Base-by-base conservation (phyloP, 306 rosid genomes). In the Abrus pulchellus region DNA sequence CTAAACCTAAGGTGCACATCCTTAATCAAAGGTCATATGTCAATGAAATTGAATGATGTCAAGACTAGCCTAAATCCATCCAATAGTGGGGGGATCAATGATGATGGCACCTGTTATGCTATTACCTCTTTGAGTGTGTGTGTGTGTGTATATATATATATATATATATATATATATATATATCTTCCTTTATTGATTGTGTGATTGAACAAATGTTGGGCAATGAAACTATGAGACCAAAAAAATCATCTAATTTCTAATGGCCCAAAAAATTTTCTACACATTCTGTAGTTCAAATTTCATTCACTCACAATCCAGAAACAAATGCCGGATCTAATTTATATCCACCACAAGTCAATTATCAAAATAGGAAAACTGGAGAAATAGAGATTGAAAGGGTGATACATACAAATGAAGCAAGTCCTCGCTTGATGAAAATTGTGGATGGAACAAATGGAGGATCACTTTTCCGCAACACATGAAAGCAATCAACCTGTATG, bases 401-500 rank as follows among this genome's bases (percentile, higher is more conserved):
- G 50, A 72, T 63, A 85, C 99, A 73, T 93, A 95, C 99, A 84
- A 95, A 95, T 76, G 97, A 89, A 82, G 91, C 68, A 74, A 95
- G 99, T 36, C 99, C 99, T 71, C 84, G 92, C 86, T 93, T 93
- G 78, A 93, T 87, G 82, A 95, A 95, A 82, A 89, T 88, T 28
- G 94, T 83, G 76, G 98, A 90, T 28, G 99, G 93, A 77, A 93
- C 98, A 88, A 95, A 93, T 30, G 94, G 89, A 75, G 98, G 99
- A 87, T 95, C 96, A 72, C 99, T 89, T 89, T 93, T 95, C 54
- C 99, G 90, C 92, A 93, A 84, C 73, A 90, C 99, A 57, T 95
- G 99, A 85, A 95, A 95, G 89, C 97, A 95, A 84, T 95, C 99
- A 76, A 95, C 99, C 99, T 95, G 92, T 41, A 75, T 53, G 66